A percentile compares a stretch with the other conserved stretches of the same genome.
These are phyloP conservation scores for Clonostachys chloroleuca DNA, from an alignment of 2,329 filamentous ascomycete species.

Conservation along the genomic window DNA sequence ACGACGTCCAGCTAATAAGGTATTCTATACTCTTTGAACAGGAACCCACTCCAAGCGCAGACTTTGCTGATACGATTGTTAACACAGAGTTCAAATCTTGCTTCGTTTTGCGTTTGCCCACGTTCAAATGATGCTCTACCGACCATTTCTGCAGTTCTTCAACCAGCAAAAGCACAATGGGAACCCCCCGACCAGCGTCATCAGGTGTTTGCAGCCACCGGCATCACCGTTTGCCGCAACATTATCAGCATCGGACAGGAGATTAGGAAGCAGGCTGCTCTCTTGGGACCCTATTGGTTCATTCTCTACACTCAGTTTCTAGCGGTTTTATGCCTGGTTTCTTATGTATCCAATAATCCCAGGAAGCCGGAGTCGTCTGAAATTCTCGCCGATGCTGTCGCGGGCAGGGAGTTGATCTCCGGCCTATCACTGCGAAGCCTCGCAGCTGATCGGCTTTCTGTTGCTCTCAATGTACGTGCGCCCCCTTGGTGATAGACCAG, in stretches of 20 bases:
- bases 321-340: slow-evolving; percentile 72
- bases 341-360: slow-evolving; percentile 77
- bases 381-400: slow-evolving; percentile 78
- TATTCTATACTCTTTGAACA: background rate
- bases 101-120: slow-evolving; percentile 75
- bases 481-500: no score
- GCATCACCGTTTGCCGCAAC: slow-evolving; percentile 61
- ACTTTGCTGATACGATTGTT: background rate
- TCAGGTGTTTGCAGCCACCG: slow-evolving; percentile 66
- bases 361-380: slow-evolving; percentile 71
- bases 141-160: slow-evolving; percentile 82
- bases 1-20: slow-evolving; percentile 64
- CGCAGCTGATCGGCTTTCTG: slow-evolving; percentile 82
- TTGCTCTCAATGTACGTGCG: slow-evolving; percentile 64
- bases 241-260: slow-evolving; percentile 77
- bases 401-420: slow-evolving; percentile 78
- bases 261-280: slow-evolving; percentile 67
- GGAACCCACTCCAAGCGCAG: background rate
- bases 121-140: slow-evolving; percentile 77
- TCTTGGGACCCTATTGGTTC: slow-evolving; percentile 83
- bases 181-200: slow-evolving; percentile 66
- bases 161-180: slow-evolving; percentile 56
- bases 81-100: slow-evolving; percentile 61
- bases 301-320: slow-evolving; percentile 85
- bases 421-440: slow-evolving; percentile 78